A percentile compares a stretch with the other conserved stretches of the same genome.
phyloP scores from a whole-genome alignment of 441 rosid genomes.

The Erodium chrysanthum region DNA sequence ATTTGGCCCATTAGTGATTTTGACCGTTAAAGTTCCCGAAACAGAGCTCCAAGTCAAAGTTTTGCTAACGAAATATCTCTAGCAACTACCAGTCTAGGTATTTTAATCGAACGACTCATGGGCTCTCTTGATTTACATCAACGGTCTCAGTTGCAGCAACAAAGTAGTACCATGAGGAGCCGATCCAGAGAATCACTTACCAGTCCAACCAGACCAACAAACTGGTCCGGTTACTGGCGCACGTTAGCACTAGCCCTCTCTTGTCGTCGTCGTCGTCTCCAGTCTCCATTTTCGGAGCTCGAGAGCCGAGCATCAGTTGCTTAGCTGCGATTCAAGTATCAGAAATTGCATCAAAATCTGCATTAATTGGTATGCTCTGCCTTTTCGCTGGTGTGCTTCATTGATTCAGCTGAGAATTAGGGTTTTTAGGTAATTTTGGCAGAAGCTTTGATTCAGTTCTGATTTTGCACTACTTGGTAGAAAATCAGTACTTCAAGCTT shows the following conservation, averaged over 20 bases:
- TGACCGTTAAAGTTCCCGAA: background rate
- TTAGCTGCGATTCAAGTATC: background rate
- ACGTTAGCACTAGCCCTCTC: background rate
- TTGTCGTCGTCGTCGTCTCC: background rate
- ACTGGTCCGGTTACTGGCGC: background rate
- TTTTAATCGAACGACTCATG: background rate
- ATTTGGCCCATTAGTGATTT: background rate
- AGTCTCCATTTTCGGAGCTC: background rate
- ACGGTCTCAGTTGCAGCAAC: background rate
- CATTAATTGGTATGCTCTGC: background rate
- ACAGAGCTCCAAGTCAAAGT: background rate
- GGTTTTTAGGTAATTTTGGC: background rate
- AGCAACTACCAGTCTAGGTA: background rate
- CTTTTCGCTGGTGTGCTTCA: background rate
- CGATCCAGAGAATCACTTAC: background rate
- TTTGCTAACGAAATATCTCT: background rate
- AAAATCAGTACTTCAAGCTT: background rate
- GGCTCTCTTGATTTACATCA: background rate
- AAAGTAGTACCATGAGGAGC: background rate
- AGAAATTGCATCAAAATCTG: background rate
- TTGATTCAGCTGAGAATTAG: background rate
- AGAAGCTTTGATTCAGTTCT: background rate
- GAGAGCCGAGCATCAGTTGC: background rate
- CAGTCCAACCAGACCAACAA: background rate
- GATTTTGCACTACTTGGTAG: background rate